Evolutionary conservation across 768 basidiomycete species (phyloP).

Genomic region (Daedaleopsis sinensis): DNA sequence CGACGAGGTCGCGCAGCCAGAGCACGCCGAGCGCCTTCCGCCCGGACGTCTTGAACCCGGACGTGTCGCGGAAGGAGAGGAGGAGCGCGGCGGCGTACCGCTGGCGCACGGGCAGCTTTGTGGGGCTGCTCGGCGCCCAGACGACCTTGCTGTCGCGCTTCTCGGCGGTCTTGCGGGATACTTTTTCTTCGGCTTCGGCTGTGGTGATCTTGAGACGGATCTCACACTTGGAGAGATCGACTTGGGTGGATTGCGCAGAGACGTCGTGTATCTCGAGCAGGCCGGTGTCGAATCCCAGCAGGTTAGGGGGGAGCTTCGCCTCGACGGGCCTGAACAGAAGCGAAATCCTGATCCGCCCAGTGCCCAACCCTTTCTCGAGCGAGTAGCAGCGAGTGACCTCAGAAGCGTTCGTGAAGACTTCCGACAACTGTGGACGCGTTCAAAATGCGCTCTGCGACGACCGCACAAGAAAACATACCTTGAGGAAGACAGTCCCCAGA

Average conservation of each 20-base stretch:
- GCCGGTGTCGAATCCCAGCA: constrained; percentile 71
- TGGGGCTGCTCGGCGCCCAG: constrained; percentile 37
- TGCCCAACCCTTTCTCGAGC: constrained; percentile 71
- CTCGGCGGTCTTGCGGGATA: constrained; percentile 41
- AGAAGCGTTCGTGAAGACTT: constrained; percentile 44
- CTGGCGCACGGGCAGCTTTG: constrained; percentile 49
- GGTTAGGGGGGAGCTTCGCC: constrained; percentile 54
- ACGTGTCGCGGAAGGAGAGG: constrained; percentile 46
- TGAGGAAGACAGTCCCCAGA: constrained; percentile 69
- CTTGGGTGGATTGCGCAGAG: constrained; percentile 29
- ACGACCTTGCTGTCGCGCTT: constrained; percentile 35
- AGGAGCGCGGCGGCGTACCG: constrained; percentile 50
- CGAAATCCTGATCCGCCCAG: constrained; percentile 63
- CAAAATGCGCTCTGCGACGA: not conserved
- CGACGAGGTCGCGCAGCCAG: constrained; percentile 58
- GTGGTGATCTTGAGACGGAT: constrained; percentile 46
- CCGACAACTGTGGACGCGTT: constrained; percentile 29
- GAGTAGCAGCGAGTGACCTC: constrained; percentile 63
- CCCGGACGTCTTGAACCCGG: constrained; percentile 30
- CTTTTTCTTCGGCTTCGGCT: constrained; percentile 42
- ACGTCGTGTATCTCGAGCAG: constrained; percentile 57
- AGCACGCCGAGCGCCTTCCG: constrained; percentile 45
- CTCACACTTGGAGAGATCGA: constrained; percentile 42
- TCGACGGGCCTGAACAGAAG: constrained; percentile 71
- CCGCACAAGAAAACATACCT: constrained; percentile 24